Percentiles rank a stretch among this genome's conserved stretches.
These are phyloP conservation scores for Rhinocladiella mackenziei DNA, from an alignment of 2,329 filamentous ascomycete genomes.

Conservation along the genomic window DNA sequence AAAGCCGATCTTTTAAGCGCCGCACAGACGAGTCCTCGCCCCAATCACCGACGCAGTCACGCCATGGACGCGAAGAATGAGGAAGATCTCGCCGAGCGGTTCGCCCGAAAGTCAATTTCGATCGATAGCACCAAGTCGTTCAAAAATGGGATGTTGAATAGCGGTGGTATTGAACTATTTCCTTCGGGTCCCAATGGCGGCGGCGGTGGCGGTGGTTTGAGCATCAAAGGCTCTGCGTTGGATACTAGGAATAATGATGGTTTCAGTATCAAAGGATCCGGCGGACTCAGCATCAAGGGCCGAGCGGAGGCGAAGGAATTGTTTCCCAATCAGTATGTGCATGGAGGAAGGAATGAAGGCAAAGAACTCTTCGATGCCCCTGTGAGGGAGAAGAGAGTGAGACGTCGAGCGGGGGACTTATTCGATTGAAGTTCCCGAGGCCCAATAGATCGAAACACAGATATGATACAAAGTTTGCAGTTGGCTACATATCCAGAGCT, in stretches of 20 bases:
- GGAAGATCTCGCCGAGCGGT: constrained; percentile 43
- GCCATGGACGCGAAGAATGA: constrained; percentile 54
- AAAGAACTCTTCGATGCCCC: constrained; percentile 67
- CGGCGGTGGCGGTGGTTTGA: constrained; percentile 43
- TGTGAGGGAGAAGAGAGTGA: constrained; percentile 45
- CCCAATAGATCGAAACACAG: too few relatives aligned
- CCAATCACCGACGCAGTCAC: constrained; percentile 47
- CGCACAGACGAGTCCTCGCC: constrained; percentile 31
- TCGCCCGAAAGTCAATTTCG: constrained; percentile 28
- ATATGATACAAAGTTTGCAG: too few relatives aligned
- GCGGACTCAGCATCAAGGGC: constrained; percentile 65
- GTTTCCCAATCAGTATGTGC: constrained; percentile 58
- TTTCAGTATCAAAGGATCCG: constrained; percentile 35
- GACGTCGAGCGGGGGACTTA: constrained; percentile 68
- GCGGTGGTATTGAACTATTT: constrained; percentile 40
- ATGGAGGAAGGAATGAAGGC: constrained; percentile 49
- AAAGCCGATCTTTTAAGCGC: constrained; percentile 58
- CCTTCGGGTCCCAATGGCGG: constrained; percentile 29
- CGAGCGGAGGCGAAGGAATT: constrained; percentile 63
- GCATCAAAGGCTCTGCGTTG: constrained; percentile 55
- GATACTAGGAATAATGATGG: constrained; percentile 33
- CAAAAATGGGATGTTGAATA: constrained; percentile 29
- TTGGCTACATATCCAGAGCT: too few relatives aligned
- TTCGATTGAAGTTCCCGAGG: too few relatives aligned
- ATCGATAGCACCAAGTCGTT: constrained; percentile 29